These are phyloP conservation scores for Pontederia crassipes DNA, from an alignment of 176 grass and related monocot species.

Conservation along the genomic window DNA sequence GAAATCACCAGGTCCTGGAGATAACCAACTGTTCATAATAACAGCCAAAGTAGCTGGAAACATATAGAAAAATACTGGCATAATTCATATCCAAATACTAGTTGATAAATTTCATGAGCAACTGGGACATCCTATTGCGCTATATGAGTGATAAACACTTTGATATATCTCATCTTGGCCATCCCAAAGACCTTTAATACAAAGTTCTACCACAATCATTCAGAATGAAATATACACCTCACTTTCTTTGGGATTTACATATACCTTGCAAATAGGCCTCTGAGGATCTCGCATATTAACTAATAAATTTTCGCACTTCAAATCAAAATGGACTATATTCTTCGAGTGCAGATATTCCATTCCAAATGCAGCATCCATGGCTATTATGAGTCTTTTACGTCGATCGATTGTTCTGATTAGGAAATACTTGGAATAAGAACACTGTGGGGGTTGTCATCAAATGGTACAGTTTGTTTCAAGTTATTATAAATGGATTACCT, in stretches of 20 bases:
- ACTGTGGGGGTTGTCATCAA: not conserved
- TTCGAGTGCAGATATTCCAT: slow-evolving; percentile 99
- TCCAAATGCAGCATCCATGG: slow-evolving; percentile 95
- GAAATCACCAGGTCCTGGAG: too few species aligned
- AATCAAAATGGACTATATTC: slow-evolving; percentile 98
- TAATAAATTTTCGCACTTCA: slow-evolving; percentile 92
- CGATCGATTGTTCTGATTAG: slow-evolving; percentile 82
- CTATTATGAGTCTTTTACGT: slow-evolving; percentile 87
- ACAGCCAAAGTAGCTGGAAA: not conserved
- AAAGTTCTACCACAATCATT: too few species aligned
- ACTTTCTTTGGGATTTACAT: too few species aligned
- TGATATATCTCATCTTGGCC: too few species aligned
- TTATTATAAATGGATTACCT: slow-evolving; percentile 22
- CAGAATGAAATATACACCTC: too few species aligned
- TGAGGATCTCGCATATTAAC: slow-evolving; percentile 98
- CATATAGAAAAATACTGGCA: not conserved
- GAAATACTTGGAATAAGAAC: not conserved
- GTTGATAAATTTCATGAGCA: too few species aligned
- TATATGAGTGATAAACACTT: too few species aligned
- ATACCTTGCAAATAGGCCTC: slow-evolving; percentile 83
- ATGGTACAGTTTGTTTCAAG: not conserved
- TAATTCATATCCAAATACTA: too few species aligned
- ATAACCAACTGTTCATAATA: too few species aligned
- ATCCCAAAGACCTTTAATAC: too few species aligned
- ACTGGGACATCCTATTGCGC: too few species aligned